These are phyloP conservation scores for Nannochloris sp. DNA, from an alignment of 139 green algal species.

Conservation along the genomic window DNA sequence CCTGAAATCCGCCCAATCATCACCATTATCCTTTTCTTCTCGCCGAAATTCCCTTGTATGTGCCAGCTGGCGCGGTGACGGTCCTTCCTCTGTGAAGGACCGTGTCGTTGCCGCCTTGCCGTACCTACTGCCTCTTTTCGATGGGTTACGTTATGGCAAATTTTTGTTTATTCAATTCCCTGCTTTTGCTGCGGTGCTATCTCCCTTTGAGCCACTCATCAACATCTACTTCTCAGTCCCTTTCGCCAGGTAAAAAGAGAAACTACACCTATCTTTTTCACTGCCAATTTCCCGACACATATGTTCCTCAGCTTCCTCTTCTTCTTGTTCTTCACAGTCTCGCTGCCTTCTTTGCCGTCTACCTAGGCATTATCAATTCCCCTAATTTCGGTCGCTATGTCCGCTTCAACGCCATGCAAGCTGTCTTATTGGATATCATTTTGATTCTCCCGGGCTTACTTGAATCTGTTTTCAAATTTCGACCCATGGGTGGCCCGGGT, in stretches of 20 bases:
- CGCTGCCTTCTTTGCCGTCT: constrained; percentile 50
- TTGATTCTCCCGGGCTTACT: constrained; percentile 66
- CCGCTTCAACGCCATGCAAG: constrained; percentile 76
- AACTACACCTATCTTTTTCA: neutral
- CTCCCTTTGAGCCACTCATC: constrained; percentile 38
- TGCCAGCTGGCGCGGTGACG: neutral
- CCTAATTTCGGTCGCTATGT: constrained; percentile 53
- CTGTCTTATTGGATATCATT: constrained; percentile 75
- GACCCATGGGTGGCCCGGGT: constrained; percentile 35
- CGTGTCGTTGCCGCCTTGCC: constrained; percentile 25
- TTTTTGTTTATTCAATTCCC: constrained; percentile 44
- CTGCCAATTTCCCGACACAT: neutral
- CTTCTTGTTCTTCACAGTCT: constrained; percentile 8
- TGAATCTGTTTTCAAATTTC: constrained; percentile 32
- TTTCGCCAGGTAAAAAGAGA: constrained; percentile 14
- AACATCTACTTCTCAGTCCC: constrained; percentile 34
- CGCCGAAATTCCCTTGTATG: neutral
- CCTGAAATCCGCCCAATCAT: neutral
- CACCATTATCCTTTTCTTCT: neutral
- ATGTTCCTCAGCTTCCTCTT: neutral
- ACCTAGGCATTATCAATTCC: constrained; percentile 29
- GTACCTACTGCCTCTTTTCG: constrained; percentile 42
- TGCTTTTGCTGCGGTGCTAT: constrained; percentile 18
- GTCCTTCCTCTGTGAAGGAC: constrained; percentile 18
- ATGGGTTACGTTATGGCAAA: constrained; percentile 41